Conservation (phyloP, 805 yeast species). For the Wickerhamiella kurtzmanii region DNA sequence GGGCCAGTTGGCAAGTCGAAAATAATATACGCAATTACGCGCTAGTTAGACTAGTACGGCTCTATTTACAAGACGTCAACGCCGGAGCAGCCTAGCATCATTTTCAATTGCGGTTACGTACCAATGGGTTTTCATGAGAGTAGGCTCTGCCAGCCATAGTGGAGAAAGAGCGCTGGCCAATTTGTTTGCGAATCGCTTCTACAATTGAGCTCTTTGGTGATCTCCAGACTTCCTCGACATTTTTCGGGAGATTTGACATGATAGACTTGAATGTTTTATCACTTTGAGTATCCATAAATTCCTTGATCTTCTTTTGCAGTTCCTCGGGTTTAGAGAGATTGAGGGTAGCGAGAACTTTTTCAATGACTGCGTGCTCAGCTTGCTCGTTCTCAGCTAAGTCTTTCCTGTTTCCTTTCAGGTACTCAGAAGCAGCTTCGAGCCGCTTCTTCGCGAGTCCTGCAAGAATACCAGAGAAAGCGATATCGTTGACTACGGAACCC, state of each 20-base stretch:
- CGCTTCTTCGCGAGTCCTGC: constrained; percentile 31
- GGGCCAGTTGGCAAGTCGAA: background rate
- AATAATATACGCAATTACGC: no score
- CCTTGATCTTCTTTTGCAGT: constrained; percentile 25
- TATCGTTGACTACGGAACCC: constrained; percentile 20
- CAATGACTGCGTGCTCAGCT: constrained; percentile 33
- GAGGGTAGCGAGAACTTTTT: constrained; percentile 29
- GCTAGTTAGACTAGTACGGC: background rate
- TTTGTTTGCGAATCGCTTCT: constrained; percentile 15
- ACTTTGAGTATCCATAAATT: constrained; percentile 11
- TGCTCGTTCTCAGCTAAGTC: constrained; percentile 45
- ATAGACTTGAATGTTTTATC: constrained; percentile 10
- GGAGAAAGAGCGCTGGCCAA: constrained; percentile 19
- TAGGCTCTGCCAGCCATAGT: constrained; percentile 13
- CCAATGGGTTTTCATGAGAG: constrained; percentile 41
- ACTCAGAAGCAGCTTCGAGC: constrained; percentile 37
- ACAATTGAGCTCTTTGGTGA: constrained; percentile 22
- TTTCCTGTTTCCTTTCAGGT: constrained; percentile 31
- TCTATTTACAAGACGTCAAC: background rate
- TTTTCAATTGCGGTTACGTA: constrained; percentile 24
- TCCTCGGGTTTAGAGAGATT: constrained; percentile 39
- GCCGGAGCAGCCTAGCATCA: background rate
- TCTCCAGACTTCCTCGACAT: constrained; percentile 23
- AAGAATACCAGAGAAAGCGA: constrained; percentile 31
- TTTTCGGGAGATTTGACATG: constrained; percentile 15